phyloP scores from a whole-genome alignment of 257 asterid species.

The Solanum ossicruentum region DNA sequence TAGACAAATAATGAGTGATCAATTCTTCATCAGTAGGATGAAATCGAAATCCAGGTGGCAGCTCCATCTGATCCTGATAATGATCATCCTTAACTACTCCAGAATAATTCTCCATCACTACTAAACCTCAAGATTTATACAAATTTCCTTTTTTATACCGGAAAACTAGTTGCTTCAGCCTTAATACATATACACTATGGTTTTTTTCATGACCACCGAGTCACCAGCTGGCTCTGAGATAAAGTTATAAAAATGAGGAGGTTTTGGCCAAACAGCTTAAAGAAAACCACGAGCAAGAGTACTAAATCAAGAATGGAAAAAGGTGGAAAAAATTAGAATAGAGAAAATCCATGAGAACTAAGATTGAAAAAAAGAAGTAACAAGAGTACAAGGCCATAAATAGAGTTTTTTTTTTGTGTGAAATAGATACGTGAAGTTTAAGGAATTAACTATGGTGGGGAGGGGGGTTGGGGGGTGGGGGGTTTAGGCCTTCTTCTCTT shows the following conservation, averaged over 20 bases:
- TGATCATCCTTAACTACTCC: constrained; percentile 10
- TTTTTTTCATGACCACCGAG: neutral
- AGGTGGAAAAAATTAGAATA: constrained; percentile 7
- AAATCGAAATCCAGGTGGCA: constrained; percentile 76
- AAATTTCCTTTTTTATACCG: neutral
- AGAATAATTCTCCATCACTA: constrained; percentile 22
- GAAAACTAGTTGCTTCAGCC: neutral
- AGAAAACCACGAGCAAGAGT: neutral
- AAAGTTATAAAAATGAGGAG: neutral
- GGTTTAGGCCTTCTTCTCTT: neutral
- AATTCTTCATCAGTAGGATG: constrained; percentile 79
- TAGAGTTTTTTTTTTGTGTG: constrained; percentile 10
- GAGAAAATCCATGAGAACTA: constrained; percentile 11
- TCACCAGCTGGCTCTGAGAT: neutral
- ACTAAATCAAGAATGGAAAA: neutral
- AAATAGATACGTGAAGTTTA: constrained; percentile 35
- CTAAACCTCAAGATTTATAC: neutral
- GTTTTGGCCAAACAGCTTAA: neutral
- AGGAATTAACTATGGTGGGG: constrained; percentile 11
- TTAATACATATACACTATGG: neutral
- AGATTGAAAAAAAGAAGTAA: constrained; percentile 11
- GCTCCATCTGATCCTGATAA: constrained; percentile 12
- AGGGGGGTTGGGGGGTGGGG: neutral
- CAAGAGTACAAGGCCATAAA: constrained; percentile 19
- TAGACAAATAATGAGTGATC: constrained; percentile 53